These are phyloP conservation scores for Oidiodendron maius DNA, from an alignment of 495 filamentous ascomycete genomes.

Conservation along the genomic window DNA sequence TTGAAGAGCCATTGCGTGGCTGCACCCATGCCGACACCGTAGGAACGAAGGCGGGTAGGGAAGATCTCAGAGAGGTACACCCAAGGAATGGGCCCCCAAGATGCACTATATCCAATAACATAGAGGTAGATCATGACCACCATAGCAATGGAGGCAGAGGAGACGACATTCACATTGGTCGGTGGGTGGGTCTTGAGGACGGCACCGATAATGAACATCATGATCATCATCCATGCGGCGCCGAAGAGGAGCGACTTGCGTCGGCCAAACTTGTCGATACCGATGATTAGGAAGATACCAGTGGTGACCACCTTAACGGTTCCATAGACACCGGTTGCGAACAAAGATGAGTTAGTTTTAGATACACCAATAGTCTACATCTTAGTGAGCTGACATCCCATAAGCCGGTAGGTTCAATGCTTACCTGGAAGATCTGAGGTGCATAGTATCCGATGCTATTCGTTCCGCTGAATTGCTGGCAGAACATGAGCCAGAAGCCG, in stretches of 20 bases:
- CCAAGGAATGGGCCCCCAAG: constrained; percentile 46
- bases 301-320: constrained; percentile 35
- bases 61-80: constrained; percentile 49
- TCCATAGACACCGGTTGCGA: constrained; percentile 51
- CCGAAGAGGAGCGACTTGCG: constrained; percentile 19
- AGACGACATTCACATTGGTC: constrained; percentile 8
- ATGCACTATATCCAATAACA: constrained; percentile 42
- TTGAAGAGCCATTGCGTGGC: constrained; percentile 53
- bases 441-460: constrained; percentile 48
- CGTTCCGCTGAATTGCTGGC: constrained; percentile 47
- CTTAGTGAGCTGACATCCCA: too few species aligned
- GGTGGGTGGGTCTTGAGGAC: constrained; percentile 17
- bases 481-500: constrained; percentile 43
- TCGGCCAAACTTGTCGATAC: constrained; percentile 18
- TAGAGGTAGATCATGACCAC: constrained; percentile 46
- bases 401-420: too few species aligned
- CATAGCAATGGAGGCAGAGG: constrained; percentile 35
- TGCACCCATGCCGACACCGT: constrained; percentile 38
- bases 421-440: constrained; percentile 46
- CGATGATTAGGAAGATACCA: constrained; percentile 13
- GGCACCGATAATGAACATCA: constrained; percentile 20
- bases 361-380: constrained; percentile 40
- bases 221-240: constrained; percentile 17
- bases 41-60: constrained; percentile 43
- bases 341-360: constrained; percentile 34